Evolutionary conservation across 495 filamentous ascomycete species (phyloP).

Genomic region (Annulohypoxylon nitens): DNA sequence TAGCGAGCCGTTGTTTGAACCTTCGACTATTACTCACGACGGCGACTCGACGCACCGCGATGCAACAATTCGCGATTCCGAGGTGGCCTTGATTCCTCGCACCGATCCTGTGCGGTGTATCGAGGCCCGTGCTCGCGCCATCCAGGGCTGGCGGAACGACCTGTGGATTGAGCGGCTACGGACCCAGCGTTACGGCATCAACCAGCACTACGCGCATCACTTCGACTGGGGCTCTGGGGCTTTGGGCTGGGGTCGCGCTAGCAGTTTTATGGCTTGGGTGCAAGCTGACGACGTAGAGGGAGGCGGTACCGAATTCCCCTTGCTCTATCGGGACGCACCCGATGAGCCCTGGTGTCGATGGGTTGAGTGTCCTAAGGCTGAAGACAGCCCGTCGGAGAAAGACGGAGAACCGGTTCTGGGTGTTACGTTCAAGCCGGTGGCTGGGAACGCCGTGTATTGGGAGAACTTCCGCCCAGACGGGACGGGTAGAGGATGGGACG

Average conservation of each 20-base stretch:
- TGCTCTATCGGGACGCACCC: constrained; percentile 42
- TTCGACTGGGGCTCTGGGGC: constrained; percentile 60
- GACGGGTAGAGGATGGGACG: constrained; percentile 58
- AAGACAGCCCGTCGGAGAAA: not conserved
- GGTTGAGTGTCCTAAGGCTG: constrained; percentile 54
- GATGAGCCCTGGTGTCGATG: constrained; percentile 60
- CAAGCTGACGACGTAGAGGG: constrained; percentile 53
- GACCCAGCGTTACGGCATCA: constrained; percentile 57
- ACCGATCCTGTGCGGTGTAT: constrained; percentile 59
- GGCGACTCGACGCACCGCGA: constrained; percentile 52
- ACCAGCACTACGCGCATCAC: constrained; percentile 60
- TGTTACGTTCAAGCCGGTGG: constrained; percentile 56
- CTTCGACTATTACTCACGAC: constrained; percentile 59
- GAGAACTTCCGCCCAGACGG: constrained; percentile 63
- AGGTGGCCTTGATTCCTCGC: constrained; percentile 62
- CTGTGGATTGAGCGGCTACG: constrained; percentile 61
- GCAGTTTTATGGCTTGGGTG: constrained; percentile 63
- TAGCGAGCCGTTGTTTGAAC: constrained; percentile 58
- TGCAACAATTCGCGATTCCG: constrained; percentile 58
- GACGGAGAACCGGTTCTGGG: constrained; percentile 36
- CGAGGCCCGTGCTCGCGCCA: constrained; percentile 55
- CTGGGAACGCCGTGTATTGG: constrained; percentile 65
- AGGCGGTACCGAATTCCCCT: constrained; percentile 62
- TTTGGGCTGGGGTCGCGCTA: constrained; percentile 62
- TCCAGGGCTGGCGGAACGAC: constrained; percentile 63